Evolutionary conservation across 768 basidiomycete species (phyloP).

Genomic region (Amanita rimosa): DNA sequence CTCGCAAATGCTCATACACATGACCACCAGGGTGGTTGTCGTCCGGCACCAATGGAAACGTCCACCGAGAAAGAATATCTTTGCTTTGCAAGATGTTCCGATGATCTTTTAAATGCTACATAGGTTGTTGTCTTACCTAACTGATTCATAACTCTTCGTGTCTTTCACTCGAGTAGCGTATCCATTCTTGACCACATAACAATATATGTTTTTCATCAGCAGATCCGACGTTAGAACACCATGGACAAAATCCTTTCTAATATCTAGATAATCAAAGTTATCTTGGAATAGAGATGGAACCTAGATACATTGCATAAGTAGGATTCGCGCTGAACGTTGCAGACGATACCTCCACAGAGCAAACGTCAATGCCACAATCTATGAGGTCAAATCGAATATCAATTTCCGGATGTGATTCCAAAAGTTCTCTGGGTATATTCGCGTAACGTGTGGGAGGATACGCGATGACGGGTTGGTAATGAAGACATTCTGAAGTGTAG

Average conservation of each 20-base stretch:
- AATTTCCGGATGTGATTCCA: constrained; percentile 63
- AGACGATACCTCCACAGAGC: constrained; percentile 75
- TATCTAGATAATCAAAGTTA: constrained; percentile 94
- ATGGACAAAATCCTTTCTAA: constrained; percentile 88
- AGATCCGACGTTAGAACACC: constrained; percentile 92
- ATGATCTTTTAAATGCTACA: constrained; percentile 3
- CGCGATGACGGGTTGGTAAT: constrained; percentile 70
- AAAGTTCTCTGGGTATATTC: constrained; percentile 68
- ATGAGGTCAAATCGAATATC: constrained; percentile 85
- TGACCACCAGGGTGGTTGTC: constrained; percentile 81
- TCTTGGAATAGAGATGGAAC: constrained; percentile 96
- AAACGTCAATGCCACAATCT: constrained; percentile 86
- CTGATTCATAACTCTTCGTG: constrained; percentile 81
- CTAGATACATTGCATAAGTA: constrained; percentile 24
- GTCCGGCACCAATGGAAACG: constrained; percentile 93
- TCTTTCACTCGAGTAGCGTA: constrained; percentile 93
- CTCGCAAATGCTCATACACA: constrained; percentile 75
- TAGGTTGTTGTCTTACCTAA: constrained; percentile 43
- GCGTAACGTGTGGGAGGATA: constrained; percentile 54
- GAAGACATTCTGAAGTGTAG: constrained; percentile 68
- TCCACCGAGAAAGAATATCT: constrained; percentile 88
- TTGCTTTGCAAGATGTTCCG: constrained; percentile 41
- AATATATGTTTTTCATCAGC: constrained; percentile 89
- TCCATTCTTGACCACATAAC: constrained; percentile 77
- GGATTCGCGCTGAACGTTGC: neutral